Base-by-base conservation (phyloP, 2,329 filamentous ascomycete genomes). In the Penicillium expansum region DNA sequence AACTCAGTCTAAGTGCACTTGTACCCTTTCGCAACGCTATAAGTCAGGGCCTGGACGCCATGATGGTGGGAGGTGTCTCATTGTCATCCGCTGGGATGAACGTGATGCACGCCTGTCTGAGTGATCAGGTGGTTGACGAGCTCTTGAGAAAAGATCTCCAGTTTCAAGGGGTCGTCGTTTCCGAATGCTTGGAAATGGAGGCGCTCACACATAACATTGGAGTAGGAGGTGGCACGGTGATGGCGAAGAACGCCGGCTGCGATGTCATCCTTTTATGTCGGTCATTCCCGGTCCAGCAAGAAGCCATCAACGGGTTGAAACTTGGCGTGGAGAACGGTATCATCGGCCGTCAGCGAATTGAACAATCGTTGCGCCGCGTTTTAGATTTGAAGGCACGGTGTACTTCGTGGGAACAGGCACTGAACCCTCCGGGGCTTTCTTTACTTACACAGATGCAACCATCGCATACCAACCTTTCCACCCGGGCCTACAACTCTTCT, bases 151-250 rank as follows among this genome's bases (percentile, higher is more conserved):
- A 89, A 58, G 92, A 97, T 63, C 83, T 97, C 24, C 89, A 89
- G 2, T 97, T 97, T 67, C 85, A 91, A 48, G 93, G 93, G 1
- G 92, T 97, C 2, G 92, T 94, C 24, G 91, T 97, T 48, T 97
- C 92, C 0, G 93, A 97, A 70, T 97, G 93, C 64, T 78, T 97
- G 8, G 93, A 97, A 72, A 97, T 97, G 93, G 92, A 97, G 69
- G 92, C 92, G 0, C 82, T 97, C 9, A 94, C 91, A 62, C 91
- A 96, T 69, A 95, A 97, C 67, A 94, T 97, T 48, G 93, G 93
- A n/a, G 92, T 99, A 18, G 92, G 93, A 64, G 93, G 94, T 39
- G 94, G 94, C 13, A 96, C 93, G 0, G 91, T 97, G 65, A 97
- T 97, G 92, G 94, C 94, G 4, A 90, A 97, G 49, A 94, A 96